Base-by-base conservation (phyloP, 169 alveolate genomes). In the Plasmodium knowlesi region DNA sequence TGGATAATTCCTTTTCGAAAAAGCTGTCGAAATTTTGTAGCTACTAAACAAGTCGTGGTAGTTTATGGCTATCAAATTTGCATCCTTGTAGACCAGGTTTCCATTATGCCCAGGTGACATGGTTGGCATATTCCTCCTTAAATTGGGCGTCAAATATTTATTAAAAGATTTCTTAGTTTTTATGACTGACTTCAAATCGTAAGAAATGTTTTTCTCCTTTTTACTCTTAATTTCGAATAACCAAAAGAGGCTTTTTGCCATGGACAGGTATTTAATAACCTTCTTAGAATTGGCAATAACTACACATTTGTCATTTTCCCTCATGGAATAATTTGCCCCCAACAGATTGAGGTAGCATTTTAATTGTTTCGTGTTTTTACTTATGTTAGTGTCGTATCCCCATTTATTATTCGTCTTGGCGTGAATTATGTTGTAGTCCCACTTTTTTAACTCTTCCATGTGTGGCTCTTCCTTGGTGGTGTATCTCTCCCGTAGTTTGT, bases 181-280 rank as follows among this genome's bases (percentile, higher is more conserved):
- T 78, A 88, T 88, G 37, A 88, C 82, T 3, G 94, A 88, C 82
- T 88, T 88, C 82, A 88, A 88, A 79, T 88, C 89, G 73, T 88
- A 88, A 3, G 94, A 22, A 46, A 79, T 54, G 12, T 88, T 88
- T 32, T 88, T 71, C 30, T 61, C 50, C 19, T 88, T 88, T 80
- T 57, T 79, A n/a, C 83, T 88, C 57, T 78, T 79, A 39, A 88
- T 88, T 88, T 88, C 94, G 53, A 88, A 88, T 88, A 88, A 37
- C 94, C 94, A 88, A 88, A 46, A 88, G 43, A 88, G 57, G 82
- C 73, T 79, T 57, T 88, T 88, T 39, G 94, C 94, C 57, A 61
- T 88, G n/a, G 94, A 88, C 72, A 88, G 82, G 82, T 88, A 88
- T 34, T 88, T 88, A 61, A 79, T 88, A 28, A 88, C 94, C 34